phyloP scores from a whole-genome alignment of 2,329 filamentous ascomycete species.

The Sclerotinia minor region DNA sequence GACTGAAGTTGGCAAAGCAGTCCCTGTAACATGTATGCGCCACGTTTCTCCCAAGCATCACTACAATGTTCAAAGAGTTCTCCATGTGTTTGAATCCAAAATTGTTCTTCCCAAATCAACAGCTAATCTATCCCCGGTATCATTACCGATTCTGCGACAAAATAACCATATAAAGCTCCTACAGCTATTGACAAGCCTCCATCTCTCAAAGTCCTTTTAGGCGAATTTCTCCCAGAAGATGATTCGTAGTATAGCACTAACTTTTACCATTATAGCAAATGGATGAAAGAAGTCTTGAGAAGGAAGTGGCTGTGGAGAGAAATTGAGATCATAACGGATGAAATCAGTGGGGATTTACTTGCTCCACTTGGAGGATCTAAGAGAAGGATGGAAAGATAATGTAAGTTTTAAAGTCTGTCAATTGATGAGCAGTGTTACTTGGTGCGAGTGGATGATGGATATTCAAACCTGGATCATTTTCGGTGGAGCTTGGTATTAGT shows the following conservation, averaged over 20 bases:
- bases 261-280: conserved; percentile 54
- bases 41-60: background rate
- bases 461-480: background rate
- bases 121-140: background rate
- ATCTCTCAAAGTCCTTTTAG: conserved; percentile 38
- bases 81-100: background rate
- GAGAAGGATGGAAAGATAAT: conserved; percentile 29
- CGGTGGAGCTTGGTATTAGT: background rate
- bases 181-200: background rate
- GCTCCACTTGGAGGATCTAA: conserved; percentile 23
- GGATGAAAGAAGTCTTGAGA: conserved; percentile 50
- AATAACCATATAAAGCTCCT: background rate
- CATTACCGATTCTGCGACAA: background rate
- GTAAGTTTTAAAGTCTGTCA: conserved; percentile 23
- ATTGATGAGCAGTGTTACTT: background rate
- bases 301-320: conserved; percentile 45
- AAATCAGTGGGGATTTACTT: conserved; percentile 34
- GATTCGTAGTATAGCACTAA: conserved; percentile 49
- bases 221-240: conserved; percentile 54
- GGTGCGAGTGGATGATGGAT: background rate
- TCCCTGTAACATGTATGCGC: background rate
- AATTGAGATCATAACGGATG: conserved; percentile 30
- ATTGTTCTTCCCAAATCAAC: background rate
- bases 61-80: background rate
- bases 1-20: background rate